These are phyloP conservation scores for Mrakiaceae sp. DNA, from an alignment of 1,284 basidiomycete species.

Conservation along the genomic window DNA sequence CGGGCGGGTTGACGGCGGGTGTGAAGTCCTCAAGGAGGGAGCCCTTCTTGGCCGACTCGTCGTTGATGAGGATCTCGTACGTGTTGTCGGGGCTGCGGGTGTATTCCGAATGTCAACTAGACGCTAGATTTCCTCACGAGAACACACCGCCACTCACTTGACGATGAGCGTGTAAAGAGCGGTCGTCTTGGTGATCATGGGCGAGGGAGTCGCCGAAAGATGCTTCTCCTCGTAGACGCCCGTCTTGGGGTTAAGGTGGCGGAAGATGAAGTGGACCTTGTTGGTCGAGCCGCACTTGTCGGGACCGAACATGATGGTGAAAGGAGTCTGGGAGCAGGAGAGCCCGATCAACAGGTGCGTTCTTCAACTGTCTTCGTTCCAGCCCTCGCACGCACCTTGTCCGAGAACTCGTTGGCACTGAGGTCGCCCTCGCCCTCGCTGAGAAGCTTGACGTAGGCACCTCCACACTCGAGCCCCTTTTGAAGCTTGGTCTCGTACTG, in stretches of 20 bases:
- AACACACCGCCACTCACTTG: constrained; percentile 46
- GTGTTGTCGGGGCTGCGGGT: constrained; percentile 74
- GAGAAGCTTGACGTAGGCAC: constrained; percentile 96
- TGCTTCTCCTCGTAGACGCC: constrained; percentile 97
- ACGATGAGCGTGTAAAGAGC: constrained; percentile 88
- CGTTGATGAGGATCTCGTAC: constrained; percentile 86
- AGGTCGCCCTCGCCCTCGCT: constrained; percentile 63
- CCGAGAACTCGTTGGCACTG: constrained; percentile 87
- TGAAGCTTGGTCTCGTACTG: constrained; percentile 99
- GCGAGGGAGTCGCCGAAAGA: constrained; percentile 66
- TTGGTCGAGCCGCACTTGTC: constrained; percentile 42
- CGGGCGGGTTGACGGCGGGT: constrained; percentile 43
- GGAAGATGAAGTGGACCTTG: constrained; percentile 91
- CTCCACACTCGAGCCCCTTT: constrained; percentile 97
- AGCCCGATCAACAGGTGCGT: too few relatives aligned
- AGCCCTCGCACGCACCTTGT: constrained; percentile 42
- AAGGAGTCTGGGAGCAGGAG: constrained; percentile 52
- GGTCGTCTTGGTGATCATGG: constrained; percentile 75
- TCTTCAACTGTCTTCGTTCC: neutral
- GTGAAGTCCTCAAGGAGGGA: constrained; percentile 86
- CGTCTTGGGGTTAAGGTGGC: constrained; percentile 81
- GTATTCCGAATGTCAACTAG: neutral
- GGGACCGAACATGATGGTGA: constrained; percentile 70
- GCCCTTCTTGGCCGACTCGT: constrained; percentile 66
- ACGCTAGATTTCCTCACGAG: too few relatives aligned